Conservation (phyloP, 345 rosid genomes). For the Geranium rotundifolium region DNA sequence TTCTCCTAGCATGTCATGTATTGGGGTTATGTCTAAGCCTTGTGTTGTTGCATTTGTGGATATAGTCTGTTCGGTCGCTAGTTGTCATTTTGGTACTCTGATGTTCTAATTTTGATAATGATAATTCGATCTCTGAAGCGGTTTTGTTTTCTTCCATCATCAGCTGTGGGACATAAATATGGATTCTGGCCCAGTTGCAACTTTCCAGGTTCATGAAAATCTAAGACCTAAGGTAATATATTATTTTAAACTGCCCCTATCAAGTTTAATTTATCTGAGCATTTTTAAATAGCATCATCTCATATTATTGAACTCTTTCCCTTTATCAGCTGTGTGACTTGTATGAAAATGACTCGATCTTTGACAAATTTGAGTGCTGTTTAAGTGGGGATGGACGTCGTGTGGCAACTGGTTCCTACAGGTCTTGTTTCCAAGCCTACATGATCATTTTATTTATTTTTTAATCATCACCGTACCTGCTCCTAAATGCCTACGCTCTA, state of each 20-base stretch:
- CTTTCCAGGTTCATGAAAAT: conserved; percentile 88
- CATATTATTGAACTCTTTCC: conserved; percentile 9
- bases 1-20: too few relatives aligned
- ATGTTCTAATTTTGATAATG: background rate
- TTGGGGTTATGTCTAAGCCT: too few relatives aligned
- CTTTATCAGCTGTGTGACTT: conserved; percentile 51
- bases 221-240: conserved; percentile 58
- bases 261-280: conserved; percentile 5
- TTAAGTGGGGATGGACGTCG: conserved; percentile 49
- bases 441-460: background rate
- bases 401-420: conserved; percentile 69
- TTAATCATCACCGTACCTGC: conserved; percentile 1
- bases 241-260: conserved; percentile 5
- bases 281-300: background rate
- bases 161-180: conserved; percentile 93
- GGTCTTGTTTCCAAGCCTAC: conserved; percentile 21
- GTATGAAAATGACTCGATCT: conserved; percentile 57
- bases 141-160: conserved; percentile 1
- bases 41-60: too few relatives aligned
- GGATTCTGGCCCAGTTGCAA: too few relatives aligned
- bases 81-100: too few relatives aligned
- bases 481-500: background rate
- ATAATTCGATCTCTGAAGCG: background rate
- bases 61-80: too few relatives aligned
- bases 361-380: conserved; percentile 55